phyloP scores from a whole-genome alignment of 1,284 basidiomycete species.

The Ustilago nuda region DNA sequence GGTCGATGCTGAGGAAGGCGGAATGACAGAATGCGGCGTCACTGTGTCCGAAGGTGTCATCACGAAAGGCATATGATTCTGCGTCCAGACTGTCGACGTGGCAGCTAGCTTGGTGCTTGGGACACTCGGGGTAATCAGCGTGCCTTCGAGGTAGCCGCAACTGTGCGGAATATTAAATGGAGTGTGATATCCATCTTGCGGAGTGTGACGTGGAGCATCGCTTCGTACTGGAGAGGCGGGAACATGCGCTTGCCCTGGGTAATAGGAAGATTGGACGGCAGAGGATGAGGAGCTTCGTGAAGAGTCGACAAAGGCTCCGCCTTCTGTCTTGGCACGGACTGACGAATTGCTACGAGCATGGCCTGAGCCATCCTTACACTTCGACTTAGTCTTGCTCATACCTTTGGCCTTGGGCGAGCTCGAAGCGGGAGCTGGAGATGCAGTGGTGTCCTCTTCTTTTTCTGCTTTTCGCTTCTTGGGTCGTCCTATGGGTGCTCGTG shows the following conservation, averaged over 20 bases:
- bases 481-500: constrained; percentile 57
- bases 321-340: constrained; percentile 23
- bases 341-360: not conserved
- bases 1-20: constrained; percentile 5
- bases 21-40: constrained; percentile 20
- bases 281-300: not conserved
- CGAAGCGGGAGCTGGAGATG: not conserved
- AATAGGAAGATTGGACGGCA: not conserved
- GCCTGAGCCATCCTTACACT: constrained; percentile 9
- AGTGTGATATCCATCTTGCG: constrained; percentile 5
- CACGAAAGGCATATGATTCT: constrained; percentile 10
- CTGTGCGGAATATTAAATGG: not conserved
- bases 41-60: constrained; percentile 29
- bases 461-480: constrained; percentile 56
- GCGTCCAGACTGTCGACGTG: constrained; percentile 23
- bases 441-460: constrained; percentile 9
- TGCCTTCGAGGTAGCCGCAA: constrained; percentile 7
- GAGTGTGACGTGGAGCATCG: constrained; percentile 9
- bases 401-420: not conserved
- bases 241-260: not conserved
- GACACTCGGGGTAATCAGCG: not conserved
- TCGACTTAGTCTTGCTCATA: constrained; percentile 14
- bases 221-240: constrained; percentile 9
- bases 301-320: not conserved
- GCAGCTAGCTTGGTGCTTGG: constrained; percentile 7